These are phyloP conservation scores for Akanthomyces muscarius DNA, from an alignment of 2,329 filamentous ascomycete species.

Conservation along the genomic window DNA sequence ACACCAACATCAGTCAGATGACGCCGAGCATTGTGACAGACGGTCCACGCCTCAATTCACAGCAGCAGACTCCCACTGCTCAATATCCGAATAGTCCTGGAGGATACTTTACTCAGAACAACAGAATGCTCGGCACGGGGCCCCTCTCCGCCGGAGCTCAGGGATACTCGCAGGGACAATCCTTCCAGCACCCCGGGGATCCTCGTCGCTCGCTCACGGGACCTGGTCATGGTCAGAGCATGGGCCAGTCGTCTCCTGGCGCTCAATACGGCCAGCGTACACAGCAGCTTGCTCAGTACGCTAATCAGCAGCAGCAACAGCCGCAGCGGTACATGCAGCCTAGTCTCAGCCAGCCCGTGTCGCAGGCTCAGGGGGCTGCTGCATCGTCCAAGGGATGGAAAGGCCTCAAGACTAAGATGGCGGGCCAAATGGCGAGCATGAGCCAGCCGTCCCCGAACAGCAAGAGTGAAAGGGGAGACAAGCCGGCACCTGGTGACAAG, in stretches of 20 bases:
- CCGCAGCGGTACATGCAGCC: background rate
- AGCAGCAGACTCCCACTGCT: background rate
- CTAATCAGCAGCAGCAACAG: background rate
- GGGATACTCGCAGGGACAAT: background rate
- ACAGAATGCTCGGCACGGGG: background rate
- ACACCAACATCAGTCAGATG: conserved; percentile 3
- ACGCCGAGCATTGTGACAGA: background rate
- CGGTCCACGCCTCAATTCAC: background rate
- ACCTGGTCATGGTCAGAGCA: background rate
- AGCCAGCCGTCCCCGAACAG: conserved; percentile 6
- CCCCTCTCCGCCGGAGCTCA: background rate
- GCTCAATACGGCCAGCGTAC: background rate
- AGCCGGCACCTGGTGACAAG: conserved; percentile 24
- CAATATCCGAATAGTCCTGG: conserved; percentile 2
- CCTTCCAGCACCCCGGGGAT: background rate
- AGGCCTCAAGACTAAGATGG: conserved; percentile 31
- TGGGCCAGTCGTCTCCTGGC: background rate
- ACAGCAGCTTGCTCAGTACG: background rate
- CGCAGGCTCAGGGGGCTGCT: background rate
- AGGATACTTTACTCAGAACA: background rate
- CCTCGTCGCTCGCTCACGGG: background rate
- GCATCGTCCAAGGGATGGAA: conserved; percentile 29
- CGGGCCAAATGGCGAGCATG: conserved; percentile 25
- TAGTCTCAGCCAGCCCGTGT: background rate
- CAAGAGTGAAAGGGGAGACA: conserved; percentile 9